Base-by-base conservation (phyloP, 2,329 filamentous ascomycete genomes). In the Sclerotinia minor region DNA sequence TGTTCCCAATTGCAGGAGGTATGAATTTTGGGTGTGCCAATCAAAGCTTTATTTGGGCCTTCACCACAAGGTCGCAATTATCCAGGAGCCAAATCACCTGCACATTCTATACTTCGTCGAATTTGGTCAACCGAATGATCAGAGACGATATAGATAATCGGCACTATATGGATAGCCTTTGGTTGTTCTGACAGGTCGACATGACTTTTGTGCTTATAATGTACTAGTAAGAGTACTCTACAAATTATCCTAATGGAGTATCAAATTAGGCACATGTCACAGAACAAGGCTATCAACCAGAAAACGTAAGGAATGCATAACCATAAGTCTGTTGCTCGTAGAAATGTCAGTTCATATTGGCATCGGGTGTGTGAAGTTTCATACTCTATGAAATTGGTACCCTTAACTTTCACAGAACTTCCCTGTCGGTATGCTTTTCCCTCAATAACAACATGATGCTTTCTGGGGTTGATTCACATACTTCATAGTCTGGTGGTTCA, bases 261-360 rank as follows among this genome's bases (percentile, higher is more conserved):
- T 47, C 35, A 41, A 38, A 5, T 38, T 50, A 19, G 17, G 0
- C 17, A 24, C 11, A 5, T 19, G 21, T 21, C 5, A 32, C 15
- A n/a, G n/a, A 44, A 29, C 4, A 24, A 44, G 15, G 44, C 26
- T 19, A 26, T 26, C 32, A 38, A 61, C 26, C 54, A 73, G 50
- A 52, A 69, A 71, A 59, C 73, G 70, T 57, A 74, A 60, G 47
- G 71, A 73, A 57, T 74, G 69, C 64, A 72, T 70, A 6, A 71
- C 69, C 47, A 72, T 70, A 29, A 71, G 60, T 52, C 69, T 72
- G 35, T 7, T 35, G 35, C 35, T 35, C 35, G 29, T 44, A 19
- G 54, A 2, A 19, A 38, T 5, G 8, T 64, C n/a, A 49, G 26
- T 38, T 21, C 19, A 61, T 35, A 21, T 13, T 35, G 5, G 38